A percentile compares a stretch with the other conserved stretches of the same genome.
Evolutionary conservation across 805 yeast species (phyloP).

Genomic region (Yarrowia sp.): DNA sequence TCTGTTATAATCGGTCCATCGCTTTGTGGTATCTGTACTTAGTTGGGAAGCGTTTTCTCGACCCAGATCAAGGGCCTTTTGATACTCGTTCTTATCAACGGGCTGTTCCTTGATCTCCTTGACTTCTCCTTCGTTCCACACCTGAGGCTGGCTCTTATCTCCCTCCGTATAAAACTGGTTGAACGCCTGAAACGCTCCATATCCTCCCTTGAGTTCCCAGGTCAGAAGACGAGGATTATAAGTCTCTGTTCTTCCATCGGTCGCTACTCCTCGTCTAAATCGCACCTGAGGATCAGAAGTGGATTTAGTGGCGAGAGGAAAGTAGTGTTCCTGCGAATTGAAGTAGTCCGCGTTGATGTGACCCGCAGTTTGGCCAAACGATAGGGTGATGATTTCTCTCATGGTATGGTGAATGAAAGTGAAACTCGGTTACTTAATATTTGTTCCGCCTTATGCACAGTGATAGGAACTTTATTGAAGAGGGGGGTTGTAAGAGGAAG

Average conservation of each 20-base stretch:
- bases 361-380: conserved; percentile 75
- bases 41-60: conserved; percentile 47
- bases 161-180: conserved; percentile 43
- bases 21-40: conserved; percentile 55
- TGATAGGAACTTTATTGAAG: background rate
- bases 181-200: conserved; percentile 61
- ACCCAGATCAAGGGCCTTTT: conserved; percentile 64
- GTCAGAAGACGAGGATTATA: conserved; percentile 81
- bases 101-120: conserved; percentile 50
- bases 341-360: conserved; percentile 81
- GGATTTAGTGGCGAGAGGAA: conserved; percentile 57
- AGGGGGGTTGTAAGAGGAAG: no score
- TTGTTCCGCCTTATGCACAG: conserved; percentile 10
- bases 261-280: conserved; percentile 54
- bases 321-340: conserved; percentile 76
- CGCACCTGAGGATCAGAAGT: conserved; percentile 57
- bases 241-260: conserved; percentile 57
- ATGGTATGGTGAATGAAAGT: conserved; percentile 49
- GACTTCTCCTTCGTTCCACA: conserved; percentile 32
- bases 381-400: conserved; percentile 77
- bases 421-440: no score
- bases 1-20: conserved; percentile 83
- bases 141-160: conserved; percentile 40
- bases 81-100: conserved; percentile 64
- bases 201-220: conserved; percentile 83